Base-by-base conservation (phyloP, 2,329 filamentous ascomycete genomes). In the Penicillium sp. region DNA sequence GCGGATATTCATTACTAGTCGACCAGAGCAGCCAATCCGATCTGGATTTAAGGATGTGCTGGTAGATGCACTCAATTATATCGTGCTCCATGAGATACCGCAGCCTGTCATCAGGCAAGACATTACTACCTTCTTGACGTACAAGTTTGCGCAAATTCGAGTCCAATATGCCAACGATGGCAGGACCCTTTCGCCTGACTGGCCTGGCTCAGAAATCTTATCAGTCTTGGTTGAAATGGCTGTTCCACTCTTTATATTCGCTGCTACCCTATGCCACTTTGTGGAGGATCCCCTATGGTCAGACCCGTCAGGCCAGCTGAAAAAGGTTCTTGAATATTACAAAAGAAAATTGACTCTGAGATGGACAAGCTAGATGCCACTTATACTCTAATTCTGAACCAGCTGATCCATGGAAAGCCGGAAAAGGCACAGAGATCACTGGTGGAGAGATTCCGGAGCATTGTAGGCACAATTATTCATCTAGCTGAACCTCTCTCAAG, bases 1-100 rank as follows among this genome's bases (percentile, higher is more conserved):
- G 7, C 63, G 61, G 26, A 25, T 67, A 12, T 57, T 69, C 7
- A 18, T 69, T 18, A 69, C 64, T 8, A 68, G 67, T 52, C 56
- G 68, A 48, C 67, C 69, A 15, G 66, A 71, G 25, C 42, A 66
- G 12, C 54, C 64, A 9, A 61, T 69, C n/a, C 52, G 58, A 12
- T 37, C 55, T 6, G 65, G 61, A 1, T 68, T 69, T 50, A 40
- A 55, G 31, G 23, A 59, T 22, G 44, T 57, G 15, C n/a, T n/a
- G n/a, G n/a, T n/a, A n/a, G 51, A 58, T 7, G 47, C 61, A 11
- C 49, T 64, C 58, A 62, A 63, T 26, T 54, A 67, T 53, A 12
- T 69, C 14, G 50, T 62, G 46, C 60, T 46, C 44, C 51, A 69
- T 42, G 57, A 69, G 11, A 50, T 69, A 40, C 55, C 63, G 18